Base-by-base conservation (phyloP, 1,139 yeast genomes). In the Debaryomyces psychrophilus region DNA sequence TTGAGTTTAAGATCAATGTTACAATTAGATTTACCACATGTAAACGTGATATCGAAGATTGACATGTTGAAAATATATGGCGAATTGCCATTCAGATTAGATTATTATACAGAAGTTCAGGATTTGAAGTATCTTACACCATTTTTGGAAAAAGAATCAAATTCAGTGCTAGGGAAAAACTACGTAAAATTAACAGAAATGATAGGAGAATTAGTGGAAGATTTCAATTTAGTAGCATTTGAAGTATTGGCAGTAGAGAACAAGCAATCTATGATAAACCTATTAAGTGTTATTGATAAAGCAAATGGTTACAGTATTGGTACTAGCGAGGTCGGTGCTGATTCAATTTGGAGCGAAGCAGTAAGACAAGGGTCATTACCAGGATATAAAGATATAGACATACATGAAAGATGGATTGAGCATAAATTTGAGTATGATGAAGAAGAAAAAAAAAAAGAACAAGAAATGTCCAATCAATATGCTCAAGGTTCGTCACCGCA, bases 381-480 rank as follows among this genome's bases (percentile, higher is more conserved):
- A 0, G 81, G 77, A 2, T 58, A 57, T 38, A 76, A 73, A 43
- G 72, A 69, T 15, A 73, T 85, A 5, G 97, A 92, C 61, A 81
- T 90, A 5, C 99, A 95, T 56, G 99, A 95, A 55, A 74, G 99
- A 51, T 95, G 99, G 99, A 81, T 95, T 9, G 97, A 90, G 47
- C 77, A 83, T 54, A 93, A 92, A 61, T 87, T 81, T 33, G 72
- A 71, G 44, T 90, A 87, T 62, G 98, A 93, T 54, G 74, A 77
- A 44, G 51, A 67, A 41, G 92, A 83, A 56, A 74, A 68, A 37
- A 76, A 76, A 45, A 79, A 79, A 46, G 73, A 75, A 36, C 56
- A 62, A 37, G 71, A 68, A 34, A 43, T 67, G 41, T 53, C 56
- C 27, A 46, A 54, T 18, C 69, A 50, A 45, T 52, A 48, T 27